Conservation (phyloP, 768 basidiomycete genomes). For the Amanita exitialis region DNA sequence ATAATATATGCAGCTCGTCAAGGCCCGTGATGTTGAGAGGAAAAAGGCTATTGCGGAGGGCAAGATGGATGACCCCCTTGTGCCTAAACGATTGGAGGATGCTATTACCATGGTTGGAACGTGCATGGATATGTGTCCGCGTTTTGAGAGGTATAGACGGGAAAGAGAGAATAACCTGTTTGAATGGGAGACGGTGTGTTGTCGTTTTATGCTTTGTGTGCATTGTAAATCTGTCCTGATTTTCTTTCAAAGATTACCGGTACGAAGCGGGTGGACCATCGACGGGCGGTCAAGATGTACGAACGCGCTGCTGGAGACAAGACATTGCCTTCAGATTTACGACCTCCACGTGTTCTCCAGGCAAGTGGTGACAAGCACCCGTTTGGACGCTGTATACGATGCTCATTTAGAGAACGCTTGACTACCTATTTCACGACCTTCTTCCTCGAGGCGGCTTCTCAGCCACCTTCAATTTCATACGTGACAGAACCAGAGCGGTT, state of each 20-base stretch:
- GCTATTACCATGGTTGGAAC: conserved; percentile 92
- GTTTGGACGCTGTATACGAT: conserved; percentile 5
- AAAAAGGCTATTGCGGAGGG: conserved; percentile 72
- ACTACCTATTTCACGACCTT: conserved; percentile 87
- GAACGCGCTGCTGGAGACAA: conserved; percentile 93
- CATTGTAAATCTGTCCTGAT: conserved; percentile 30
- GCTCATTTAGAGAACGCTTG: conserved; percentile 58
- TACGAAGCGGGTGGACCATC: conserved; percentile 79
- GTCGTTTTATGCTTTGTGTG: conserved; percentile 18
- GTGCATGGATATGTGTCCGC: conserved; percentile 90
- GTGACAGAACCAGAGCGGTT: conserved; percentile 85
- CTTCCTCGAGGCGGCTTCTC: conserved; percentile 61
- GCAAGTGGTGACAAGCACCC: conserved; percentile 23
- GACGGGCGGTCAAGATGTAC: conserved; percentile 88
- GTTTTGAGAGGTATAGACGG: conserved; percentile 85
- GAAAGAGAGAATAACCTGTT: conserved; percentile 85
- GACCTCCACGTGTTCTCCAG: conserved; percentile 78
- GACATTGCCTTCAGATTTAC: conserved; percentile 81
- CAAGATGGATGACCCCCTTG: conserved; percentile 80
- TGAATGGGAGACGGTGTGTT: conserved; percentile 75
- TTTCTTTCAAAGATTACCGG: conserved; percentile 51
- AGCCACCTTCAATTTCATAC: conserved; percentile 71
- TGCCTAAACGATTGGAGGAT: conserved; percentile 73
- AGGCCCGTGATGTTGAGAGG: conserved; percentile 61
- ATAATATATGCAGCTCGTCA: conserved; percentile 44